These are phyloP conservation scores for Candida caryicola DNA, from an alignment of 805 yeast genomes.

Conservation along the genomic window DNA sequence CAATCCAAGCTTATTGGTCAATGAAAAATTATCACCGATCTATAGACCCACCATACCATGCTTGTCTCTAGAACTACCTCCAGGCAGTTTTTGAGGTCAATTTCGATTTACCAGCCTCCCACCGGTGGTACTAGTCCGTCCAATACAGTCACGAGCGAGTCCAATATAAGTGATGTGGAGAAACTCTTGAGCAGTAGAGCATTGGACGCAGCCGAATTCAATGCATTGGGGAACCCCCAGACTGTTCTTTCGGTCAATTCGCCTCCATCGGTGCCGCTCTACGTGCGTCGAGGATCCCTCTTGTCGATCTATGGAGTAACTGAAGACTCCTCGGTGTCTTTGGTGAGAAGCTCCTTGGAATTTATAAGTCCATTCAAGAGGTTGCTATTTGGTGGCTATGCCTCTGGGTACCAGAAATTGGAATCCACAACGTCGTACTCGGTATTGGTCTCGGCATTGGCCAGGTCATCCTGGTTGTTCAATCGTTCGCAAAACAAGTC, in stretches of 20 bases:
- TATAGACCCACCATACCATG: slow-evolving; percentile 11
- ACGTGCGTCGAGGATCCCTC: slow-evolving; percentile 47
- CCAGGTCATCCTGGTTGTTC: slow-evolving; percentile 14
- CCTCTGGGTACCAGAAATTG: slow-evolving; percentile 46
- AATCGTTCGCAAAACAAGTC: slow-evolving; percentile 28
- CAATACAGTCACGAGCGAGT: slow-evolving; percentile 7
- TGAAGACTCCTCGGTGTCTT: slow-evolving; percentile 13
- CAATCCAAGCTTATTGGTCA: neutral
- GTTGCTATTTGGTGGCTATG: slow-evolving; percentile 42
- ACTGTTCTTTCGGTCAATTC: slow-evolving; percentile 47
- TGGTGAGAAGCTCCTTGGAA: slow-evolving; percentile 26
- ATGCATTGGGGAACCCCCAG: slow-evolving; percentile 48
- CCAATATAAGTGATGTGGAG: slow-evolving; percentile 13
- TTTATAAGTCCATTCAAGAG: slow-evolving; percentile 40
- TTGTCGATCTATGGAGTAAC: slow-evolving; percentile 43
- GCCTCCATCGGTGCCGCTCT: slow-evolving; percentile 60
- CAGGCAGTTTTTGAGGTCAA: slow-evolving; percentile 1
- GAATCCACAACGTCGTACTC: slow-evolving; percentile 48
- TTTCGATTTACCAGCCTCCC: slow-evolving; percentile 1
- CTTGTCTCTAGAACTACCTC: slow-evolving; percentile 16
- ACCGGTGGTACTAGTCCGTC: slow-evolving; percentile 2
- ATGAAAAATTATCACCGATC: neutral
- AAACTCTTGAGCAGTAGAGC: slow-evolving; percentile 15
- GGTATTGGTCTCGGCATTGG: slow-evolving; percentile 40
- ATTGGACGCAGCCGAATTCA: slow-evolving; percentile 29